phyloP scores from a whole-genome alignment of 768 basidiomycete genomes.

The Podaxis mareebaensis region DNA sequence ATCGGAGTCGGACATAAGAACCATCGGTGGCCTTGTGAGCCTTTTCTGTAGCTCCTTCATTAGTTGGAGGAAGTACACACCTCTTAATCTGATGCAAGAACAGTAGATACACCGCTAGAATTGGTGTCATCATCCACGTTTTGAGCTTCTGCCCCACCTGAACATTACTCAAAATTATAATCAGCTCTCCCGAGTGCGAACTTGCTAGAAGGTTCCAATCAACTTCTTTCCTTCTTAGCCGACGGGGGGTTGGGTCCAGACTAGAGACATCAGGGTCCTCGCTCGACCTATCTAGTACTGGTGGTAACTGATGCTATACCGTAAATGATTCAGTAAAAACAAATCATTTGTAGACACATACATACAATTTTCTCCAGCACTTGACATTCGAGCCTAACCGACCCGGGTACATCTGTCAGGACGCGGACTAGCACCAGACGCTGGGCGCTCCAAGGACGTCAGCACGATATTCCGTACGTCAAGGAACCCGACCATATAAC shows the following conservation, averaged over 20 bases:
- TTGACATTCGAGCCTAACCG: neutral
- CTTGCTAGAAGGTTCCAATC: neutral
- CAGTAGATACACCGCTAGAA: neutral
- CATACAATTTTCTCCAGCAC: neutral
- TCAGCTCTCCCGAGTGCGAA: neutral
- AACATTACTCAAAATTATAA: neutral
- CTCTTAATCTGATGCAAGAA: neutral
- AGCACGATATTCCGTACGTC: neutral
- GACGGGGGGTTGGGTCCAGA: neutral
- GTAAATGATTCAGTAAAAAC: neutral
- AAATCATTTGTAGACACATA: neutral
- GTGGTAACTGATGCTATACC: neutral
- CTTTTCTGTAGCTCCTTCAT: neutral
- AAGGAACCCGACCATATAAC: neutral
- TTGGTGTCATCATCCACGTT: conserved; percentile 2
- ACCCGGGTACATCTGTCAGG: neutral
- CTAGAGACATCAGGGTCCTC: neutral
- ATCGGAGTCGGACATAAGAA: neutral
- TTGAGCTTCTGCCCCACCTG: neutral
- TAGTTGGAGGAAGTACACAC: neutral
- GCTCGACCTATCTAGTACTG: neutral
- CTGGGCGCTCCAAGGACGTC: neutral
- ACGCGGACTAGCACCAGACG: neutral
- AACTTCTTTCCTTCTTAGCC: neutral
- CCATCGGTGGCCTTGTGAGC: neutral